Evolutionary conservation across 345 rosid species (phyloP).

Genomic region (Eucalyptus pauciflora): DNA sequence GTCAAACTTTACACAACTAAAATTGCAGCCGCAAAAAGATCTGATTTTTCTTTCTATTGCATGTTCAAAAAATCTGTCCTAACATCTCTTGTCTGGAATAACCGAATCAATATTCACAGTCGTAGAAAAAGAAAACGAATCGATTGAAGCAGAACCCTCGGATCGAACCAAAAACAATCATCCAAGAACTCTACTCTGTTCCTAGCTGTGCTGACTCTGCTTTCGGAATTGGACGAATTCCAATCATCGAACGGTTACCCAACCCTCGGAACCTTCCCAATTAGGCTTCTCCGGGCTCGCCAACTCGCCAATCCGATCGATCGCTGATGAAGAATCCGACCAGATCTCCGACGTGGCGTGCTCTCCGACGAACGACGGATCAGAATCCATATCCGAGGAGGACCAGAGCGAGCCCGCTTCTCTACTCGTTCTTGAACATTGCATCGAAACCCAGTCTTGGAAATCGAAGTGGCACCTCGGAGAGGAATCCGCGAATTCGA

Average conservation of each 20-base stretch:
- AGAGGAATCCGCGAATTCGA: neutral
- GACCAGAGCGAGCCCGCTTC: neutral
- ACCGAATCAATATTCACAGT: neutral
- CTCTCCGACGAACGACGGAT: neutral
- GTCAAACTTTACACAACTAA: neutral
- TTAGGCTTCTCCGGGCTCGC: neutral
- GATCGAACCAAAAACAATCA: neutral
- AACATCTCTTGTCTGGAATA: neutral
- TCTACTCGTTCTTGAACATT: neutral
- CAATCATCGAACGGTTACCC: neutral
- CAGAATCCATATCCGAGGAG: neutral
- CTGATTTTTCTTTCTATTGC: neutral
- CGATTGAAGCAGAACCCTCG: neutral
- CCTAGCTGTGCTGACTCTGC: neutral
- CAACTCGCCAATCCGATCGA: neutral
- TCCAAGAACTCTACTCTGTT: neutral
- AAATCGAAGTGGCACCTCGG: conserved; percentile 4
- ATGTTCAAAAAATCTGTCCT: neutral
- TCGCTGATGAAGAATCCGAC: neutral
- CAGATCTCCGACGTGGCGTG: neutral
- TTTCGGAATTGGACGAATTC: neutral
- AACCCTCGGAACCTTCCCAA: neutral
- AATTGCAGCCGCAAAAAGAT: neutral
- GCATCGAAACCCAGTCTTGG: neutral
- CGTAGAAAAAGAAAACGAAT: neutral